phyloP scores from a whole-genome alignment of 2,329 filamentous ascomycete species.

The Emmonsiellopsis sp. region DNA sequence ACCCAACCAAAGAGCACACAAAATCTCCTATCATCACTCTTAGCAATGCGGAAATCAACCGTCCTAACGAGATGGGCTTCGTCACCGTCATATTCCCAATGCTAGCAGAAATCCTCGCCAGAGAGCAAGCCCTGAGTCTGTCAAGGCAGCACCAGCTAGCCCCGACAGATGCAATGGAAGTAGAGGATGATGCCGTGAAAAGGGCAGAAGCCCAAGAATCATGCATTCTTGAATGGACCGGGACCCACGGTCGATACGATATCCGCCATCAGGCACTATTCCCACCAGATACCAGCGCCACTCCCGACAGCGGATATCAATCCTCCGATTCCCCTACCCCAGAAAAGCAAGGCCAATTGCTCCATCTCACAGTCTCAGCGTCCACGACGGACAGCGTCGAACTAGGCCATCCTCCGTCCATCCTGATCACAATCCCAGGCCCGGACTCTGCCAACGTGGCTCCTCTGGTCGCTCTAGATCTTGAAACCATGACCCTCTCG shows the following conservation, averaged over 20 bases:
- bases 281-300: constrained; percentile 15
- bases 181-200: constrained; percentile 36
- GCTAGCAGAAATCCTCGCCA: constrained; percentile 40
- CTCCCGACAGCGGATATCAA: constrained; percentile 25
- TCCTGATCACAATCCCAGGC: constrained; percentile 31
- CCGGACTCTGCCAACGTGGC: constrained; percentile 26
- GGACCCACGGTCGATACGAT: constrained; percentile 32
- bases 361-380: constrained; percentile 34
- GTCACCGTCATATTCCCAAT: constrained; percentile 40
- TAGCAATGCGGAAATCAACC: constrained; percentile 19
- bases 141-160: constrained; percentile 32
- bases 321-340: constrained; percentile 25
- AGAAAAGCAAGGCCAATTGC: constrained; percentile 23
- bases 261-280: constrained; percentile 36
- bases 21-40: constrained; percentile 37
- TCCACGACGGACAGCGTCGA: constrained; percentile 18
- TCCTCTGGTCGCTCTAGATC: constrained; percentile 35
- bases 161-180: constrained; percentile 31
- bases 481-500: constrained; percentile 31
- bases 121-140: constrained; percentile 36
- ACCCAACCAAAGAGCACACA: constrained; percentile 31
- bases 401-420: constrained; percentile 24
- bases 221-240: constrained; percentile 38
- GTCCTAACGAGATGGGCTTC: constrained; percentile 27
- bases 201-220: constrained; percentile 38